phyloP scores from a whole-genome alignment of 2,329 filamentous ascomycete genomes.

The Phyllosticta citriasiana region DNA sequence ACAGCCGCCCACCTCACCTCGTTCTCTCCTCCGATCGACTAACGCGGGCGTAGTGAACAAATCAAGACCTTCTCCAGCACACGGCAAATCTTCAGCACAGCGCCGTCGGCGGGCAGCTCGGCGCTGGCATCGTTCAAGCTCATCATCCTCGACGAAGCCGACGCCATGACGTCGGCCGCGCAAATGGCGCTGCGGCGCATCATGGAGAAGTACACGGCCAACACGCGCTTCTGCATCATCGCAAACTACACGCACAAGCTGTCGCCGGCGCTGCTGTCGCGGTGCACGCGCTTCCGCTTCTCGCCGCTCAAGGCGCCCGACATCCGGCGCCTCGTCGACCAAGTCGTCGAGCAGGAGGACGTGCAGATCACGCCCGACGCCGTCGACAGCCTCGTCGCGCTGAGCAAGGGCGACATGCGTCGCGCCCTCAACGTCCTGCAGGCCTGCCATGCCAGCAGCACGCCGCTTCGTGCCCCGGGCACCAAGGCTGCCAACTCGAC shows the following conservation, averaged over 20 bases:
- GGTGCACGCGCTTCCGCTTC: conserved; percentile 92
- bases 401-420: conserved; percentile 95
- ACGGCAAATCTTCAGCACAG: conserved; percentile 86
- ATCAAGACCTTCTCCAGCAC: conserved; percentile 99
- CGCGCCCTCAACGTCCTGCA: conserved; percentile 90
- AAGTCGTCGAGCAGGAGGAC: conserved; percentile 77
- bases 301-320: conserved; percentile 84
- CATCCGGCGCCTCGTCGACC: conserved; percentile 75
- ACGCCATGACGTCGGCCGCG: conserved; percentile 97
- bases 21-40: too few relatives aligned
- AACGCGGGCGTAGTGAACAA: conserved; percentile 51
- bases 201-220: conserved; percentile 99
- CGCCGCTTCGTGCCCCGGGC: conserved; percentile 42
- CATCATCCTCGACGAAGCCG: conserved; percentile 96
- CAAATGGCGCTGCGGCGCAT: conserved; percentile 95
- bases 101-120: conserved; percentile 37
- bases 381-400: conserved; percentile 67
- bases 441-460: conserved; percentile 89
- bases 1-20: too few relatives aligned
- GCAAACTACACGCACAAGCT: conserved; percentile 99
- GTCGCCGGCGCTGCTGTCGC: conserved; percentile 79
- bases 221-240: conserved; percentile 96
- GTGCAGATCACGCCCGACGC: conserved; percentile 77
- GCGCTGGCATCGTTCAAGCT: conserved; percentile 75
- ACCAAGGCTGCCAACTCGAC: conserved; percentile 28